These are phyloP conservation scores for Dryas drummondii DNA, from an alignment of 306 rosid genomes.

Conservation along the genomic window DNA sequence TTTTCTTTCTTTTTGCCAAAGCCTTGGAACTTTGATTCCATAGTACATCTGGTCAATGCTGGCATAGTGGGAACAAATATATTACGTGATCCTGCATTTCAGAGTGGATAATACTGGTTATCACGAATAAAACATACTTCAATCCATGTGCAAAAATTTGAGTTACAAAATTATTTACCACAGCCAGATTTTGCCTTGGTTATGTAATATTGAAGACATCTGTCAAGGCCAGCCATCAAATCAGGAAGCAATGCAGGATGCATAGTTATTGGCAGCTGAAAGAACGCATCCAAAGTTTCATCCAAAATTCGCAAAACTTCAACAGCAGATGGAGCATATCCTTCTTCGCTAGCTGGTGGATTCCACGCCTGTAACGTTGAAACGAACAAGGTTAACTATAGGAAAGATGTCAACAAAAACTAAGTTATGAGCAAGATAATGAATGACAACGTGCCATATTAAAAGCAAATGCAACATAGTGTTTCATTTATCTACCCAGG, in stretches of 20 bases:
- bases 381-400: constrained; percentile 35
- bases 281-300: constrained; percentile 90
- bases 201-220: constrained; percentile 82
- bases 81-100: constrained; percentile 71
- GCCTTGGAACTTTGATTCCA: constrained; percentile 85
- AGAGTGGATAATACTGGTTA: constrained; percentile 32
- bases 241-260: constrained; percentile 97
- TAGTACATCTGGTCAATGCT: constrained; percentile 82
- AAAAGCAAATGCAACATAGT: not conserved
- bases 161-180: constrained; percentile 48
- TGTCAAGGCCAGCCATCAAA: constrained; percentile 84
- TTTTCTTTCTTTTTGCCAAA: constrained; percentile 98
- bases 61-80: constrained; percentile 88
- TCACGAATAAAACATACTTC: constrained; percentile 17
- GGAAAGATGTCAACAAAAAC: constrained; percentile 4
- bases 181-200: constrained; percentile 87
- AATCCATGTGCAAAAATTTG: constrained; percentile 14
- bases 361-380: constrained; percentile 65
- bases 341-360: constrained; percentile 67
- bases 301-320: constrained; percentile 81
- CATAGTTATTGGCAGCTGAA: constrained; percentile 94
- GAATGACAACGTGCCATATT: too few relatives aligned
- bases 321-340: constrained; percentile 88
- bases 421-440: not conserved
- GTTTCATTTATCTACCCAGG: not conserved